A percentile compares a stretch with the other conserved stretches of the same genome.
Conservation (phyloP, 2,329 filamentous ascomycete genomes). For the Boeremia exigua region DNA sequence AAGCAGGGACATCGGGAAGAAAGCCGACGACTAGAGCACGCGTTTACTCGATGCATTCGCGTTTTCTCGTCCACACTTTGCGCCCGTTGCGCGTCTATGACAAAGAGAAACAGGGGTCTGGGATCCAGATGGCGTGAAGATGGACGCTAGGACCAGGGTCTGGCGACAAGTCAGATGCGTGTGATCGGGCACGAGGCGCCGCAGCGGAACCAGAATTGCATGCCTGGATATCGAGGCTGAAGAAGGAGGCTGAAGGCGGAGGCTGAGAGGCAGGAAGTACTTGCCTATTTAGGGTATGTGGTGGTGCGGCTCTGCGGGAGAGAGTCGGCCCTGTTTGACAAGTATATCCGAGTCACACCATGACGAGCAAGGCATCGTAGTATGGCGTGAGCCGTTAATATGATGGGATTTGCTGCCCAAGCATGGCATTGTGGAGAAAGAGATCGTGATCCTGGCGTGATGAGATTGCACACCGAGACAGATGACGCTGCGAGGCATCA, state of each 20-base stretch:
- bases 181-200: background rate
- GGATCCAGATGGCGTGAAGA: background rate
- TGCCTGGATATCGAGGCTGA: background rate
- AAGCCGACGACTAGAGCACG: background rate
- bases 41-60: constrained; percentile 3
- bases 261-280: constrained; percentile 3
- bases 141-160: constrained; percentile 9
- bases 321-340: background rate
- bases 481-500: constrained; percentile 3
- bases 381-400: background rate
- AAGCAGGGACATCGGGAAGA: background rate
- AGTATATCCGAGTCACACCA: background rate
- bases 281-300: background rate
- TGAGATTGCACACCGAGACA: background rate
- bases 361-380: background rate
- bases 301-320: constrained; percentile 14
- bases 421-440: constrained; percentile 1
- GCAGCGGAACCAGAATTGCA: background rate
- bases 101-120: constrained; percentile 8
- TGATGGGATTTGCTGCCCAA: constrained; percentile 3
- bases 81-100: constrained; percentile 4
- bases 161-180: background rate
- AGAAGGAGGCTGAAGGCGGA: constrained; percentile 6
- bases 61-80: background rate
- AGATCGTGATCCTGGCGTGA: constrained; percentile 4